Base-by-base conservation (phyloP, 2,329 filamentous ascomycete genomes). In the Daldinia sp. region DNA sequence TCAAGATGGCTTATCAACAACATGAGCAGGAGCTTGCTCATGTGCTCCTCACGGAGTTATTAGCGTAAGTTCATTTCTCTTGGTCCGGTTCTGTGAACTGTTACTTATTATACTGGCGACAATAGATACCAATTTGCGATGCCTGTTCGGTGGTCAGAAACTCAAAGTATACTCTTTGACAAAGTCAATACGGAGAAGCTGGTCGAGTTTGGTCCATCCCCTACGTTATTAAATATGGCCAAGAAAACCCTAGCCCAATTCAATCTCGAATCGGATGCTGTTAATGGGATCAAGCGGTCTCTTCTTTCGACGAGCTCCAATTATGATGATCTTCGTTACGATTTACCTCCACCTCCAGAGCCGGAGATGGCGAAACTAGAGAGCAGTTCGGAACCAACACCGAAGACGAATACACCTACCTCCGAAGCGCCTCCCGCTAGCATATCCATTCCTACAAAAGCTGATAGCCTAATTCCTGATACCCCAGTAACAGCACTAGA, bases 61-160 rank as follows among this genome's bases (percentile, higher is more conserved):
- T 68, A 39, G 65, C 65, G 65, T 68, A 56, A 63, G 65, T 66
- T 43, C 0, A 27, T 19, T 10, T 32, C 15, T 47, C n/a, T 19
- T 19, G 30, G 9, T 15, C n/a, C 37, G 27, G n/a, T 23, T 39
- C 11, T 10, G 23, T 4, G 19, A 8, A 17, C 27, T n/a, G 17
- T 23, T 2, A 30, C 21, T 52, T 15, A n/a, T 63, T 19, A 60
- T 57, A 52, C n/a, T 15, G 27, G 29, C 15, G 11, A 51, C 11
- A 23, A 59, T 29, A 68, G 65, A 34, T 68, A 68, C 47, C 65
- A 68, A 59, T 68, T 68, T 39, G 65, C 65, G 8, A 68, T 68
- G 65, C 65, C 65, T 17, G 65, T 68, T 15, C 62, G 65, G 43
- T 68, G 65, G 65, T 68, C 65, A 15, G 63, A 68, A 52, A 68